Base-by-base conservation (phyloP, 176 grass and related monocot genomes). In the Oryza meridionalis region DNA sequence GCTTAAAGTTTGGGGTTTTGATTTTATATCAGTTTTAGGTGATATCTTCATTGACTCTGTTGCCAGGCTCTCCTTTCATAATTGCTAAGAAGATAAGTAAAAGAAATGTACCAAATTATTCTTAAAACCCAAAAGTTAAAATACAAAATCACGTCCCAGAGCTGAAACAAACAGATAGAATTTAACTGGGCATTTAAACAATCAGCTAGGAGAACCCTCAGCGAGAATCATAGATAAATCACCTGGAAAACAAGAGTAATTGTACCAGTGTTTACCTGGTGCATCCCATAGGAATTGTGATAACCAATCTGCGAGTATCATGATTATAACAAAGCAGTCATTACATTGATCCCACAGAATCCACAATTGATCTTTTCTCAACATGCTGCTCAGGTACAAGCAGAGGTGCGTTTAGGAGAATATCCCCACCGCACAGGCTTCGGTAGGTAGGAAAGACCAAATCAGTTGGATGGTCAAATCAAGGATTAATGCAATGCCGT, bases 301-400 rank as follows among this genome's bases (percentile, higher is more conserved):
- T 49, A 26, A 67, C 15, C 17, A 80, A 67, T 68, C 59, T 73
- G 77, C 3, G 64, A 69, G 24, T 29, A 84, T 83, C 45, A 73
- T 78, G 53, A 49, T 65, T 3, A 44, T 11, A 4, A 11, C 44
- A 32, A 72, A 45, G 45, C 33, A 69, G 31, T 32, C 11, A 65
- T 72, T 15, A 70, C 2, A 55, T 64, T 70, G 77, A 49, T 27
- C 69, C 37, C 11, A 40, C 17, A 12, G 0, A 61, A 25, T 25
- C 27, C 73, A 67, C 68, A 61, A 55, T 13, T 61, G 45, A 42
- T 81, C 33, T 10, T 53, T 7, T 22, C 55, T 69, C 43, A 81
- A 13, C 31, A 77, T 37, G 42, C 29, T 38, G 14, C 75, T 17
- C n/a, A 43, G 12, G 1, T 66, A 32, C 22, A 75, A 81, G 55